phyloP scores from a whole-genome alignment of 805 yeast genomes.

The Metschnikowia chrysomelidarum region DNA sequence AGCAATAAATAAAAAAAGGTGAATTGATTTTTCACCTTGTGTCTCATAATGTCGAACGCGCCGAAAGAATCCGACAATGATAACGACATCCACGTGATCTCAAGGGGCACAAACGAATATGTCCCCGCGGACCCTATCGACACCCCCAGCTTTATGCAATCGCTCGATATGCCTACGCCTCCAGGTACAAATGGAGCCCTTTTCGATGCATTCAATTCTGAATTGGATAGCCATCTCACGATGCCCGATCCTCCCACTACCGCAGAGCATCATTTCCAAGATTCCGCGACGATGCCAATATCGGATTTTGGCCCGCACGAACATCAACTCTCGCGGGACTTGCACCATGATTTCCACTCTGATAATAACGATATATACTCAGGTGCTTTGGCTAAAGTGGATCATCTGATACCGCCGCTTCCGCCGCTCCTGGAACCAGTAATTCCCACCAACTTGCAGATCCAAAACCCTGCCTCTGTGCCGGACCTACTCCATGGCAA shows the following conservation, averaged over 20 bases:
- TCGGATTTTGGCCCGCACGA: slow-evolving; percentile 10
- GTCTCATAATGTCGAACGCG: slow-evolving; percentile 13
- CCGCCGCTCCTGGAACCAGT: slow-evolving; percentile 20
- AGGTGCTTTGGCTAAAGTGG: slow-evolving; percentile 15
- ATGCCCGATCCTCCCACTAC: not conserved
- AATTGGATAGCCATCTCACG: slow-evolving; percentile 7
- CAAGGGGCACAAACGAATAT: slow-evolving; percentile 13
- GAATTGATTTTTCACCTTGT: too few relatives aligned
- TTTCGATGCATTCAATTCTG: slow-evolving; percentile 11
- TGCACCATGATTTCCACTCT: slow-evolving; percentile 1
- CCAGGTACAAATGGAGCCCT: slow-evolving; percentile 7
- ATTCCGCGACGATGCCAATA: slow-evolving; percentile 4
- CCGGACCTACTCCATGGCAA: slow-evolving; percentile 15
- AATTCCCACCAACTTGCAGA: slow-evolving; percentile 11
- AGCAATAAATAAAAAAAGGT: too few relatives aligned
- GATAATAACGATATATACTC: slow-evolving; percentile 3
- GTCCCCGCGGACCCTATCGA: slow-evolving; percentile 14
- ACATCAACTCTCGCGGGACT: slow-evolving; percentile 1
- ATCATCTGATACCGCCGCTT: slow-evolving; percentile 16
- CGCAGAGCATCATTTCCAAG: not conserved
- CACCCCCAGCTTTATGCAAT: slow-evolving; percentile 19
- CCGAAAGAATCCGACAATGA: slow-evolving; percentile 13
- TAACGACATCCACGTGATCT: slow-evolving; percentile 18
- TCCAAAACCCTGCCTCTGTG: slow-evolving; percentile 10
- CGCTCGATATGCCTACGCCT: slow-evolving; percentile 19